Percentiles rank a stretch among this genome's conserved stretches.
phyloP scores from a whole-genome alignment of 164 flowering plant species.

The Vitis riparia region DNA sequence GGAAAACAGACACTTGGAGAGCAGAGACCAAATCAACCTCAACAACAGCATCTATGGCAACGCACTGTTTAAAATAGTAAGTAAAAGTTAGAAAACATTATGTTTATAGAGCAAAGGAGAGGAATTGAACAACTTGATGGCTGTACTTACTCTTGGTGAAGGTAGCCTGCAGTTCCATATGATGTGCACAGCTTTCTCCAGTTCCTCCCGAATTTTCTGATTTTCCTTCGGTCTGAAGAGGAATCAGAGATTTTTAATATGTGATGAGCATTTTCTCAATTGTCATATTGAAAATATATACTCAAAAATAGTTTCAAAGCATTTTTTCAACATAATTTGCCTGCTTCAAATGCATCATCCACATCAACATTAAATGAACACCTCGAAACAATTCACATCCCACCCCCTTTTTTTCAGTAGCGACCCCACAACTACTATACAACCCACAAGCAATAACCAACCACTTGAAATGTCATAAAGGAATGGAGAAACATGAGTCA shows the following conservation, averaged over 20 bases:
- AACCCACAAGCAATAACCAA: too few relatives aligned
- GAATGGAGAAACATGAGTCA: too few relatives aligned
- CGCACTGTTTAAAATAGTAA: constrained; percentile 50
- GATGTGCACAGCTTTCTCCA: constrained; percentile 83
- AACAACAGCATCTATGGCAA: constrained; percentile 84
- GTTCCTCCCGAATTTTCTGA: constrained; percentile 54
- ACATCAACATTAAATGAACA: neutral
- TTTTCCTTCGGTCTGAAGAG: constrained; percentile 75
- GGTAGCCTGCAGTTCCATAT: constrained; percentile 94
- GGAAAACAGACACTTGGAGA: constrained; percentile 70
- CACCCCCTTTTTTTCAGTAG: too few relatives aligned
- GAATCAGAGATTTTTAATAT: constrained; percentile 4
- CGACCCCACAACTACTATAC: too few relatives aligned
- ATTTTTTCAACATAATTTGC: neutral
- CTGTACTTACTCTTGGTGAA: constrained; percentile 76
- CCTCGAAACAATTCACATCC: too few relatives aligned
- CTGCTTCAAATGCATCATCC: neutral
- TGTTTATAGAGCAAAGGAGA: neutral
- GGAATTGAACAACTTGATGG: neutral
- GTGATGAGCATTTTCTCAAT: neutral
- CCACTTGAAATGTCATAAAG: too few relatives aligned
- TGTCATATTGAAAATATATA: neutral
- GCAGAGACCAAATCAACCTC: constrained; percentile 76
- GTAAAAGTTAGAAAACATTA: neutral
- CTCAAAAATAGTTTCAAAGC: neutral